phyloP scores from a whole-genome alignment of 1,284 basidiomycete species.

The Mycena sp. region DNA sequence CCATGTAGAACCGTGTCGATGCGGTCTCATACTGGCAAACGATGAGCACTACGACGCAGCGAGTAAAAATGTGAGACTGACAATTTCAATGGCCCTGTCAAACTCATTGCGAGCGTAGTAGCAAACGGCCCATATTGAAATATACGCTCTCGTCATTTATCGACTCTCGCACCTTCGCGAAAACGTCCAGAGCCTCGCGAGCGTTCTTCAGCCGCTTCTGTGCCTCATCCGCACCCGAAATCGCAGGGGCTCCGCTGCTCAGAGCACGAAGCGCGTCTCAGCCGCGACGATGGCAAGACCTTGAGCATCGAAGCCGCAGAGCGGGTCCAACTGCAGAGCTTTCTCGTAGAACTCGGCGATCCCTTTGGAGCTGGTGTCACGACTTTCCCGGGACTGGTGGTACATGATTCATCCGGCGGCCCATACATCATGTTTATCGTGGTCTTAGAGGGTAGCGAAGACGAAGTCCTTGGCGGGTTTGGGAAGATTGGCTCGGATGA shows the following conservation, averaged over 20 bases:
- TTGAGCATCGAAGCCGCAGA: conserved; percentile 91
- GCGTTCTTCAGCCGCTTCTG: conserved; percentile 75
- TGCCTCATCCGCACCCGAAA: conserved; percentile 61
- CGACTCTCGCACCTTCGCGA: conserved; percentile 89
- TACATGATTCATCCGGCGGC: conserved; percentile 89
- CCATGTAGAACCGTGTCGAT: conserved; percentile 74
- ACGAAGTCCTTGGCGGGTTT: conserved; percentile 89
- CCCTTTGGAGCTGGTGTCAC: conserved; percentile 64
- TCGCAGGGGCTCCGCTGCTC: conserved; percentile 56
- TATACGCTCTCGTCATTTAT: conserved; percentile 89
- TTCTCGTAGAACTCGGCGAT: conserved; percentile 91
- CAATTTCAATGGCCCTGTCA: conserved; percentile 93
- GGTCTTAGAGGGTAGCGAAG: conserved; percentile 84
- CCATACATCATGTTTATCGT: conserved; percentile 86
- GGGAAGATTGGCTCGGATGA: conserved; percentile 76
- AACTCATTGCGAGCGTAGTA: conserved; percentile 92
- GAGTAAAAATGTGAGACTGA: conserved; percentile 54
- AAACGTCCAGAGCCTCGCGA: conserved; percentile 85
- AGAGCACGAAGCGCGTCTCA: conserved; percentile 84
- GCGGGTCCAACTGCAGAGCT: conserved; percentile 82
- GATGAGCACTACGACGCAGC: not conserved
- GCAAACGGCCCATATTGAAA: conserved; percentile 94
- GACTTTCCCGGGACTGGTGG: conserved; percentile 82
- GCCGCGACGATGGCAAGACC: conserved; percentile 92
- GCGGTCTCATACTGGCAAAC: conserved; percentile 86